Evolutionary conservation across 805 yeast genomes (phyloP), one percentile per base, ranked within the genome.

Genomic region (Scheffersomyces stipitis): DNA sequence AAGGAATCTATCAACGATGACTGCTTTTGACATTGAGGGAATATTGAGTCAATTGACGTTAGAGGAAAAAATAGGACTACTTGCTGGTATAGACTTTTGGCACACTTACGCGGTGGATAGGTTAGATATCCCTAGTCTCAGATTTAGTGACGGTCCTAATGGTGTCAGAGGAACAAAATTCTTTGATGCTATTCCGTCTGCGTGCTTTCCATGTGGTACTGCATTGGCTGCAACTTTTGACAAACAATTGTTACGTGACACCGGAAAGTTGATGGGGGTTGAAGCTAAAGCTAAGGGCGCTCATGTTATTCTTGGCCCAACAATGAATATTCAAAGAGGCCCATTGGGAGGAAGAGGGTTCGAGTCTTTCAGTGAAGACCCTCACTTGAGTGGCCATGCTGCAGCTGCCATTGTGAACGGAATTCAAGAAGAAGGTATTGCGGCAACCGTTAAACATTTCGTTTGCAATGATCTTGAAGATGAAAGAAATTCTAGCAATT

Each of bases 121-220:
- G 12, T 51, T 73, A 18, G 64, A 61, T 15, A 51, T 78, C 28
- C 81, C 80, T 2, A 56, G 71, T 0, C 41, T 78, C 5, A 63
- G 82, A 50, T 49, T 73, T 22, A 49, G 59, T 26, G 65, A 61
- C 32, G 66, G 65, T 4, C 66, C 65, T 6, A 61, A 61, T 35
- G 65, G 66, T 7, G 52, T 58, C 9, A 46, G 65, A 39, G 66
- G 66, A 18, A 56, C 61, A 12, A 54, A 51, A 35, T 52, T 54
- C 18, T 51, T 58, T 43, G 48, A 54, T 30, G 54, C 58, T 15
- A 46, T 41, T 9, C 58, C 64, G 3, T 50, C 64, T 4, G 63
- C 62, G 4, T 59, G 64, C 36, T 60, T 61, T 38, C 64, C 65
- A 1, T 60, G 65, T 42, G 65, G 65, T 6, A 60, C 64, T n/a